These are phyloP conservation scores for Noccaea bulbosa DNA, from an alignment of 345 rosid species.

Conservation along the genomic window DNA sequence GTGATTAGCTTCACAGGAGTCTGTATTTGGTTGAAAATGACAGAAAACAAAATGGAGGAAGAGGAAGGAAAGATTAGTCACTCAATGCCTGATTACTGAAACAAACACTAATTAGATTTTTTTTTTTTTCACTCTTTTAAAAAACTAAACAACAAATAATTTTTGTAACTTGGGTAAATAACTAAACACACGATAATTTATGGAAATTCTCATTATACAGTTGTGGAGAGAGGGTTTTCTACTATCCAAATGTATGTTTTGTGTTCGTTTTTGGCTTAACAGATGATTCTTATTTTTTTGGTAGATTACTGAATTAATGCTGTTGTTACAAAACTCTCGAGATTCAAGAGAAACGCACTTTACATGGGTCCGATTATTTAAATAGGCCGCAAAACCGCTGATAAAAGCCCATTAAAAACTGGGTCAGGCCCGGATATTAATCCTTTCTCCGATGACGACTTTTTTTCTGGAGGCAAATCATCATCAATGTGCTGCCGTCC, in stretches of 20 bases:
- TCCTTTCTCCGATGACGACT: background rate
- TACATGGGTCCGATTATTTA: background rate
- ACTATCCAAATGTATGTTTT: background rate
- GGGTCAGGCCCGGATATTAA: background rate
- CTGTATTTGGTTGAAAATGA: conserved; percentile 81
- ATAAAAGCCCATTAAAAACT: background rate
- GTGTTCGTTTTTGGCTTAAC: background rate
- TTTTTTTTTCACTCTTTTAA: background rate
- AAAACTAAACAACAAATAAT: too few species aligned
- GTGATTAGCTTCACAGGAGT: conserved; percentile 89
- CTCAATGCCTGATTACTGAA: conserved; percentile 72
- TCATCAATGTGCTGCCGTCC: conserved; percentile 3
- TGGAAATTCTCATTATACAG: background rate
- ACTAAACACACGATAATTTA: too few species aligned
- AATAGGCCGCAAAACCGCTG: background rate
- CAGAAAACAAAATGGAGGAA: conserved; percentile 65
- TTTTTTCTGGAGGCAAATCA: background rate
- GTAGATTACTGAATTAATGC: background rate
- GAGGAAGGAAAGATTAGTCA: conserved; percentile 80
- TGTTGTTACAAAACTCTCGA: background rate
- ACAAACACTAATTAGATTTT: background rate
- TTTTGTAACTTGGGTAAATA: too few species aligned
- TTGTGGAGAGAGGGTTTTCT: background rate
- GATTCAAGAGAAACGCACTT: too few species aligned
- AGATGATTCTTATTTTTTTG: too few species aligned